Evolutionary conservation across 768 basidiomycete species (phyloP).

Genomic region (Myochromella boudieri): DNA sequence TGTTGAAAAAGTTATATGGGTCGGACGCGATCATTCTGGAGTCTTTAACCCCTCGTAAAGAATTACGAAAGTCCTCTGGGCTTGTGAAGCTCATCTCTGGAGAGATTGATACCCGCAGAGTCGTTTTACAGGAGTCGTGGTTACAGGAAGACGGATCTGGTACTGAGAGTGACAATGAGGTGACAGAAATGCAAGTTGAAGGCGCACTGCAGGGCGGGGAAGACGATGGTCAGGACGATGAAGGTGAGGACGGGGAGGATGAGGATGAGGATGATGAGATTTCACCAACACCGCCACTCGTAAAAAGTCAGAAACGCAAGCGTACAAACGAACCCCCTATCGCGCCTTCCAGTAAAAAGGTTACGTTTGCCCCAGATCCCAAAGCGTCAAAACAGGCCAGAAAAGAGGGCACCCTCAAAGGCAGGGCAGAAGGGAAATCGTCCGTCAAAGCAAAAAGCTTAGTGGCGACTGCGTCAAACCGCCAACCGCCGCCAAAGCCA

Average conservation of each 20-base stretch:
- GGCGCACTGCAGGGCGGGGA: too few relatives aligned
- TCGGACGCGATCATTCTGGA: slow-evolving; percentile 53
- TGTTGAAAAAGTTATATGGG: slow-evolving; percentile 33
- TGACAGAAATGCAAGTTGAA: slow-evolving; percentile 22
- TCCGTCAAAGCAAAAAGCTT: slow-evolving; percentile 26
- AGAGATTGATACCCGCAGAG: slow-evolving; percentile 37
- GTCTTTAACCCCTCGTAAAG: slow-evolving; percentile 54
- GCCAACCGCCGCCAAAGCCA: slow-evolving; percentile 19
- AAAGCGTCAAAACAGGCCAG: slow-evolving; percentile 21
- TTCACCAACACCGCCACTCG: slow-evolving; percentile 18
- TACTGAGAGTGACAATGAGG: slow-evolving; percentile 32
- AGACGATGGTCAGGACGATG: slow-evolving; percentile 41
- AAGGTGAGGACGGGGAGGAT: slow-evolving; percentile 36
- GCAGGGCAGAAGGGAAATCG: slow-evolving; percentile 11
- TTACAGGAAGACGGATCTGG: slow-evolving; percentile 25
- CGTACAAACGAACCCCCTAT: slow-evolving; percentile 28
- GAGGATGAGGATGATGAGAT: slow-evolving; percentile 32
- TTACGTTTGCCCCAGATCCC: slow-evolving; percentile 43
- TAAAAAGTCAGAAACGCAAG: slow-evolving; percentile 49
- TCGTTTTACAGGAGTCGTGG: slow-evolving; percentile 41
- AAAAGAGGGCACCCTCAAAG: slow-evolving; percentile 11
- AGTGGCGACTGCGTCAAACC: slow-evolving; percentile 22
- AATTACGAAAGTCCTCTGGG: slow-evolving; percentile 61
- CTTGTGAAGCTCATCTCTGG: slow-evolving; percentile 52
- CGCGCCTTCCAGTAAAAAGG: slow-evolving; percentile 47